phyloP scores from a whole-genome alignment of 192 early-diverging fungal species.

The Lunasporangiospora selenospora region DNA sequence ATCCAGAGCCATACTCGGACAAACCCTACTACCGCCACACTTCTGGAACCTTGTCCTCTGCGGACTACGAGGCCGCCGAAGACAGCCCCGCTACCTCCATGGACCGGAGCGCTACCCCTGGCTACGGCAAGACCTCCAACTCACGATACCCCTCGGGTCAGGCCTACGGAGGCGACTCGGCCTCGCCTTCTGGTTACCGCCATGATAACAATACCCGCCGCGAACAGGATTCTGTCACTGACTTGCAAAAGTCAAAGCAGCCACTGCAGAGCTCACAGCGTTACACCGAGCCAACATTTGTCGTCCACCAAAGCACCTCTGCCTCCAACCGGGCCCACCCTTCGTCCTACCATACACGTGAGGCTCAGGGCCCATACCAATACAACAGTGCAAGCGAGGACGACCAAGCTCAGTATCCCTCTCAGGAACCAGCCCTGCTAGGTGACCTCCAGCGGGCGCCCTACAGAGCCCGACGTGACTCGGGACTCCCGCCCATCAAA shows the following conservation, averaged over 20 bases:
- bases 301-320: slow-evolving; percentile 32
- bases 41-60: slow-evolving; percentile 30
- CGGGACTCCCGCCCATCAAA: slow-evolving; percentile 37
- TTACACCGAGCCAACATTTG: slow-evolving; percentile 16
- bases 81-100: slow-evolving; percentile 34
- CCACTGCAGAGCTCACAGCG: slow-evolving; percentile 6
- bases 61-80: slow-evolving; percentile 33
- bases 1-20: slow-evolving; percentile 28
- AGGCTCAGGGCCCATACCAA: slow-evolving; percentile 2
- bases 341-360: slow-evolving; percentile 4
- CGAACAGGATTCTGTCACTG: slow-evolving; percentile 5
- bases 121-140: slow-evolving; percentile 13
- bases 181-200: slow-evolving; percentile 18
- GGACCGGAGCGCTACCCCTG: slow-evolving; percentile 21
- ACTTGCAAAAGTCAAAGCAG: not conserved
- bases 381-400: slow-evolving; percentile 42
- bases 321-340: slow-evolving; percentile 8
- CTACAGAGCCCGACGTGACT: slow-evolving; percentile 31
- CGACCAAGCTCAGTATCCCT: slow-evolving; percentile 23
- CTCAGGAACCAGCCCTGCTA: slow-evolving; percentile 11
- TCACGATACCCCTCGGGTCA: no score
- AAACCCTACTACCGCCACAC: slow-evolving; percentile 31
- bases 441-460: slow-evolving; percentile 12
- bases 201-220: slow-evolving; percentile 7
- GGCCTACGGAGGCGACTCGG: no score